Conservation (phyloP, 1,284 basidiomycete genomes). For the Pascua guehoae region DNA sequence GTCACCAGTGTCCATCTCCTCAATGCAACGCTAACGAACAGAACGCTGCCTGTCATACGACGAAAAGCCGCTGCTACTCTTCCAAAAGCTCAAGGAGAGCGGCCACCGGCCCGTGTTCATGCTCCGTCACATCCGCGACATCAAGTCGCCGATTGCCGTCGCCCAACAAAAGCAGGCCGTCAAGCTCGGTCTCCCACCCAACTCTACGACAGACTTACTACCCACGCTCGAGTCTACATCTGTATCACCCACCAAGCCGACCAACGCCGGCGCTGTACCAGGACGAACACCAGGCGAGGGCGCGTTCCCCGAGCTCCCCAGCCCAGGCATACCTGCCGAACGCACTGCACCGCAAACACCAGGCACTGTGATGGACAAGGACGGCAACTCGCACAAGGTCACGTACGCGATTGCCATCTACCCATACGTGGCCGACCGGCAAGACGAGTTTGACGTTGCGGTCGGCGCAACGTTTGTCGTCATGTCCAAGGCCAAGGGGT, state of each 20-base stretch:
- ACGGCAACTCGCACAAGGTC: conserved; percentile 38
- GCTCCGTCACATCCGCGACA: conserved; percentile 92
- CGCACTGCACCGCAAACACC: conserved; percentile 6
- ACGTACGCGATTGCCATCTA: conserved; percentile 54
- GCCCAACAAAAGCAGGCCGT: conserved; percentile 86
- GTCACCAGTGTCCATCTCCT: not conserved
- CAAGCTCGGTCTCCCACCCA: conserved; percentile 38
- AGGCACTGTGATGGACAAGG: conserved; percentile 35
- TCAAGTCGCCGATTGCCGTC: conserved; percentile 91
- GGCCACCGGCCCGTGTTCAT: conserved; percentile 98
- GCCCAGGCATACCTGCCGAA: conserved; percentile 29
- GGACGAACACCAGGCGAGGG: conserved; percentile 31
- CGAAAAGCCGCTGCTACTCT: conserved; percentile 92
- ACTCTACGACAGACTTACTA: conserved; percentile 26
- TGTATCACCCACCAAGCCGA: conserved; percentile 33
- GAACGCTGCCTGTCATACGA: conserved; percentile 97
- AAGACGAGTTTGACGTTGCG: conserved; percentile 95
- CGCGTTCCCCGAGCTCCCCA: conserved; percentile 42
- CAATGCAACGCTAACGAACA: conserved; percentile 30
- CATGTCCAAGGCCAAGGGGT: conserved; percentile 86
- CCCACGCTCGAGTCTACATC: conserved; percentile 35
- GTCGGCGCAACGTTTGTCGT: conserved; percentile 93
- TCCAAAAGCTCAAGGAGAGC: conserved; percentile 94
- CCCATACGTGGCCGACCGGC: conserved; percentile 87
- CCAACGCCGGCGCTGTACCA: not conserved